Evolutionary conservation across 306 rosid genomes (phyloP), one percentile per base, ranked within the genome.

Genomic region (Trifolium dubium): DNA sequence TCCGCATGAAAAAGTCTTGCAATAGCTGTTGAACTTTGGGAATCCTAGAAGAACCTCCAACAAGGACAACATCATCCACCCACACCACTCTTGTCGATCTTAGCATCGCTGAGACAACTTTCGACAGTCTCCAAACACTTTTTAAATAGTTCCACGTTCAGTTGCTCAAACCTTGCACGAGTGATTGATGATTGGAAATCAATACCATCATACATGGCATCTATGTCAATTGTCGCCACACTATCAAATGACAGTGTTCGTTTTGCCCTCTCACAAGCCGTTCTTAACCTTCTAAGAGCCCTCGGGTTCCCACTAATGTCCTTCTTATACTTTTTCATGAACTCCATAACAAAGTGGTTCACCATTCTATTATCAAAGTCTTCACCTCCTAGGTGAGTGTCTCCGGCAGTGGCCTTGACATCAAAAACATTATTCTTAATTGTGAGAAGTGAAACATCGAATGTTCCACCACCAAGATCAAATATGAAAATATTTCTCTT

Each of bases 401-500:
- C 58, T 17, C 58, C 58, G 10, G 58, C 58, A 7, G 58, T 51
- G 12, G 75, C 84, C 19, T 51, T 75, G 8, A 80, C 80, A 10
- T 62, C 0, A 0, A 51, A 51, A 2, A 7, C 0, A 2, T 64
- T 11, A 58, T 59, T 74, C 64, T 66, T 70, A 11, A 88, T 76
- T 4, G 87, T 80, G 2, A 88, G 82, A 12, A 88, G 39, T 11
- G 93, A 88, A 10, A 86, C 90, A 62, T 86, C 90, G 51, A 88
- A 86, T 9, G 90, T 88, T 28, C 93, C 90, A 18, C 90, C 80
- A 1, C 83, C 77, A 18, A 80, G 73, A 12, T 80, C 84, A 69
- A 80, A 80, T 2, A 80, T 10, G 67, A 50, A 50, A 3, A 84
- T 71, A 28, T 88, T 86, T 54, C 76, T 39, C 69, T 76, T 62